Conservation (phyloP, 1,284 basidiomycete species). For the Cryptococcus sp. region DNA sequence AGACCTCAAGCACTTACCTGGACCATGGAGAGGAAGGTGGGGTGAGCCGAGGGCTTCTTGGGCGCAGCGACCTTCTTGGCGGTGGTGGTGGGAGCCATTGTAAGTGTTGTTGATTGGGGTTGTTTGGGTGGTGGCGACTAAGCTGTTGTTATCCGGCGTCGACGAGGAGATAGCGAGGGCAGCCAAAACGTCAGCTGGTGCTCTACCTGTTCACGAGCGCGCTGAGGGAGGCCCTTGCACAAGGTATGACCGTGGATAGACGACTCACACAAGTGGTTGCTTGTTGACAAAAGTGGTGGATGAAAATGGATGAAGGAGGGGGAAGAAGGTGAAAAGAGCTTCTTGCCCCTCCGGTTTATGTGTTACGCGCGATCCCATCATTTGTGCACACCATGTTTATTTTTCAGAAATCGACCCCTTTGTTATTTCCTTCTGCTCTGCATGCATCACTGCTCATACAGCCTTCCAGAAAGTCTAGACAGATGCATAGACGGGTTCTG, state of each 20-base stretch:
- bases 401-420: no score
- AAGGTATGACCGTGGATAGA: no score
- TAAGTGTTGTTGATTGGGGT: constrained; percentile 14
- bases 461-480: no score
- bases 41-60: constrained; percentile 49
- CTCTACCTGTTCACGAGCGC: not conserved
- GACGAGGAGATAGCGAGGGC: constrained; percentile 7
- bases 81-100: constrained; percentile 46
- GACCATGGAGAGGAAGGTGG: constrained; percentile 55
- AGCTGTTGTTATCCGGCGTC: constrained; percentile 10
- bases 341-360: no score
- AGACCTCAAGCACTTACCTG: constrained; percentile 44
- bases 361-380: no score
- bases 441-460: no score
- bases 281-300: not conserved
- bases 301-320: constrained; percentile 6
- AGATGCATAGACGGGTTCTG: no score
- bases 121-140: constrained; percentile 6
- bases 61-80: constrained; percentile 45
- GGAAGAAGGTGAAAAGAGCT: not conserved
- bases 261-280: not conserved
- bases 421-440: no score
- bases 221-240: no score
- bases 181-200: constrained; percentile 4
- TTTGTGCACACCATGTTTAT: no score